A percentile compares a stretch with the other conserved stretches of the same genome.
Conservation (phyloP, 305 asterid genomes). For the Fraxinus baroniana region DNA sequence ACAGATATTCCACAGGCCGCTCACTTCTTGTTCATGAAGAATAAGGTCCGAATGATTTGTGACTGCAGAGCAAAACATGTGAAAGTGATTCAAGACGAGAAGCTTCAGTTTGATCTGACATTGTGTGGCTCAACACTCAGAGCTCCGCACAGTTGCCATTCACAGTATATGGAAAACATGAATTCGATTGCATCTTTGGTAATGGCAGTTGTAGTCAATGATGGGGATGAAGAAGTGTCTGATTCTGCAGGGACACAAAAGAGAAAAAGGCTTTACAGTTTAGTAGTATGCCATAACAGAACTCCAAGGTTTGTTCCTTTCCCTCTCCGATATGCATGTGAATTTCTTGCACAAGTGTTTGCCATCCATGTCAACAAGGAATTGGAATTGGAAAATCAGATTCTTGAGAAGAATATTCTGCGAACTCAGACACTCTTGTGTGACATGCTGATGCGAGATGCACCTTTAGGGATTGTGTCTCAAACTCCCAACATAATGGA, state of each 20-base stretch:
- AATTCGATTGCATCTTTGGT: constrained; percentile 83
- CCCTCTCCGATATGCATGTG: constrained; percentile 96
- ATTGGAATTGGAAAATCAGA: constrained; percentile 72
- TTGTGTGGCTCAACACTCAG: constrained; percentile 87
- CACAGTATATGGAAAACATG: constrained; percentile 95
- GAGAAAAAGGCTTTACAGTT: constrained; percentile 81
- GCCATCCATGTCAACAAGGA: constrained; percentile 90
- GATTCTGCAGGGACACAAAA: constrained; percentile 53
- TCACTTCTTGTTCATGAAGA: constrained; percentile 86
- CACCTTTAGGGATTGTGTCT: constrained; percentile 81
- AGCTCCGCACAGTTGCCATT: constrained; percentile 90
- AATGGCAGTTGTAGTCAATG: constrained; percentile 84
- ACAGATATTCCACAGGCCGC: constrained; percentile 97
- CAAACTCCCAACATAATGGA: constrained; percentile 93
- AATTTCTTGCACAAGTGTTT: constrained; percentile 87
- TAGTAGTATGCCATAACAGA: constrained; percentile 88
- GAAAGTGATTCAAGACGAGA: constrained; percentile 78
- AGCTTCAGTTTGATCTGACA: constrained; percentile 69
- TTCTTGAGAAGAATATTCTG: constrained; percentile 82
- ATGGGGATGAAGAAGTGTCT: constrained; percentile 64
- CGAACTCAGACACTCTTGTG: constrained; percentile 88
- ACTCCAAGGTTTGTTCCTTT: constrained; percentile 89
- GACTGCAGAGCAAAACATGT: constrained; percentile 82
- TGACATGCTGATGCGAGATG: constrained; percentile 85
- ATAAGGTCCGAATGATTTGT: constrained; percentile 88